A percentile compares a stretch with the other conserved stretches of the same genome.
Conservation (phyloP, 208 protist species). For the Wallacemonas sp. region DNA sequence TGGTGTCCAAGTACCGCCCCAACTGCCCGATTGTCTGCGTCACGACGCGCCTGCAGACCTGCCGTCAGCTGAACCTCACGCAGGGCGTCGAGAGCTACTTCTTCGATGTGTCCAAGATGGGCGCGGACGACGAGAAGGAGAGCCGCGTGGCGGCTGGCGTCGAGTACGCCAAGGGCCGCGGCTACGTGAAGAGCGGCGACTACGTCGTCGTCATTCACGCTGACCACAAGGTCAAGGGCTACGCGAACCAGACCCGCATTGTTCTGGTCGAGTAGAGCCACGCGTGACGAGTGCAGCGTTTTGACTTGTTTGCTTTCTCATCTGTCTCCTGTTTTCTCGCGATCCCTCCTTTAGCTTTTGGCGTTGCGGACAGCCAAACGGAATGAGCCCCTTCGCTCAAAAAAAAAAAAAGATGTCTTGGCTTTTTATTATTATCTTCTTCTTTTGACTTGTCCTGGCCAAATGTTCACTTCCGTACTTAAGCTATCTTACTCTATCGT, state of each 20-base stretch:
- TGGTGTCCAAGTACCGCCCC: slow-evolving; percentile 97
- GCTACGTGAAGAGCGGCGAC: slow-evolving; percentile 61
- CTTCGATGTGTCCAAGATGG: slow-evolving; percentile 66
- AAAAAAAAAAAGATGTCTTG: not conserved
- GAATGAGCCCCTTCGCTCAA: not conserved
- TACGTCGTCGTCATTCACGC: slow-evolving; percentile 78
- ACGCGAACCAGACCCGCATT: slow-evolving; percentile 86
- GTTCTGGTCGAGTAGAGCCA: slow-evolving; percentile 45
- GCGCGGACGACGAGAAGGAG: slow-evolving; percentile 70
- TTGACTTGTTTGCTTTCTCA: slow-evolving; percentile 11
- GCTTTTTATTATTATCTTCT: not conserved
- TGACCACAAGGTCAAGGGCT: slow-evolving; percentile 88
- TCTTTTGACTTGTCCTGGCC: too few species aligned
- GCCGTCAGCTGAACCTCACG: slow-evolving; percentile 86
- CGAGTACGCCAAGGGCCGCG: slow-evolving; percentile 56
- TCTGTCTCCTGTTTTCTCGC: too few species aligned
- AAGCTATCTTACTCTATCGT: too few species aligned
- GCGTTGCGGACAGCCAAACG: too few species aligned
- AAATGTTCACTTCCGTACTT: too few species aligned
- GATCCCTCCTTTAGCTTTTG: too few species aligned
- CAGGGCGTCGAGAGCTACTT: slow-evolving; percentile 79
- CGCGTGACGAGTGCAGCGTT: not conserved
- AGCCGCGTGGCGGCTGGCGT: slow-evolving; percentile 68
- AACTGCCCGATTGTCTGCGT: slow-evolving; percentile 94
- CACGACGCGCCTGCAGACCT: slow-evolving; percentile 81